Conservation (phyloP, 1,284 basidiomycete genomes). For the Moesziomyces sp. region DNA sequence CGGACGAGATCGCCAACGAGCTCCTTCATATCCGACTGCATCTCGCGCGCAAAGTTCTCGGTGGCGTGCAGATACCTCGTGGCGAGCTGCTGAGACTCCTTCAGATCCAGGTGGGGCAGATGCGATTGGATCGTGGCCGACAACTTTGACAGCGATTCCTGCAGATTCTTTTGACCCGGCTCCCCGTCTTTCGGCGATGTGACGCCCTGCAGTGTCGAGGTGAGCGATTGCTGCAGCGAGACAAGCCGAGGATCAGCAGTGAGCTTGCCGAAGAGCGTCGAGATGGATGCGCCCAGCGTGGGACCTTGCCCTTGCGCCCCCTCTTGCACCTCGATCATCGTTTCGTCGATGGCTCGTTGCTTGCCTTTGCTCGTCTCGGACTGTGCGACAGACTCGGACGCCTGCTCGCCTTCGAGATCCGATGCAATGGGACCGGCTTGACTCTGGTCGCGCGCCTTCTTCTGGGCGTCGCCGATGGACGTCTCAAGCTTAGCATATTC, state of each 20-base stretch:
- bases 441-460: constrained; percentile 48
- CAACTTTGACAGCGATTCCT: constrained; percentile 48
- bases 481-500: constrained; percentile 55
- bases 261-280: constrained; percentile 44
- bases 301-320: constrained; percentile 9
- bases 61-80: constrained; percentile 49
- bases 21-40: constrained; percentile 56
- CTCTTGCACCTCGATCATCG: neutral
- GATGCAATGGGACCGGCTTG: constrained; percentile 2
- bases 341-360: constrained; percentile 29
- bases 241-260: constrained; percentile 40
- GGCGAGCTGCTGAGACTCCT: constrained; percentile 54
- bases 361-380: constrained; percentile 44
- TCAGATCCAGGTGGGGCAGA: constrained; percentile 54
- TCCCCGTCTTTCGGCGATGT: constrained; percentile 5
- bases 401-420: neutral
- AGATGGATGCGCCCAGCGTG: constrained; percentile 27
- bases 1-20: constrained; percentile 56
- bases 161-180: constrained; percentile 27
- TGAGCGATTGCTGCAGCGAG: constrained; percentile 39
- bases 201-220: constrained; percentile 28
- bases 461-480: constrained; percentile 54
- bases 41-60: constrained; percentile 52
- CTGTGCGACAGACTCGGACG: neutral
- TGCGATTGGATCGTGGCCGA: constrained; percentile 49